These are phyloP conservation scores for Pulveroboletus sp. DNA, from an alignment of 768 basidiomycete species.

Conservation along the genomic window DNA sequence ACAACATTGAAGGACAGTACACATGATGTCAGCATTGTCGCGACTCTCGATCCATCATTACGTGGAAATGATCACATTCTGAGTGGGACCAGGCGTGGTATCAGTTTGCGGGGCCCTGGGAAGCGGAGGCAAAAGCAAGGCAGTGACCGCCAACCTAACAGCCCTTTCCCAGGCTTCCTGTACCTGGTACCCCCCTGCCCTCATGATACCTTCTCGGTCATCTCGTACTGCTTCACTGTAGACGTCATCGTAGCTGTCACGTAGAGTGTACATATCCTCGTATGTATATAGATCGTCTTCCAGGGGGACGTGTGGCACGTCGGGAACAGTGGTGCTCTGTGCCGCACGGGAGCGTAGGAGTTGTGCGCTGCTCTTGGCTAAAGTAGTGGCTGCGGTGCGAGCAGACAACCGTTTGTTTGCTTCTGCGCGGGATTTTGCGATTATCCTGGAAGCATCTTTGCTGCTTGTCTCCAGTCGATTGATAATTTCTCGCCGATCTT, in stretches of 20 bases:
- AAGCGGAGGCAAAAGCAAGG: constrained; percentile 60
- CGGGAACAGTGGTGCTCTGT: constrained; percentile 64
- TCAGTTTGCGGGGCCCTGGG: constrained; percentile 25
- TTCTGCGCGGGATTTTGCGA: constrained; percentile 66
- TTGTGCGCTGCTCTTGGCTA: constrained; percentile 45
- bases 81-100: constrained; percentile 13
- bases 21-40: no score
- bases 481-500: constrained; percentile 70
- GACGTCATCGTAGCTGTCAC: constrained; percentile 65
- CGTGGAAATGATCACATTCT: constrained; percentile 46
- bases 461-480: constrained; percentile 78
- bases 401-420: constrained; percentile 61
- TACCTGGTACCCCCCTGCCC: constrained; percentile 77
- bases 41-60: constrained; percentile 20
- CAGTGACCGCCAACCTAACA: constrained; percentile 68
- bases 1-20: no score
- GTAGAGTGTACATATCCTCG: constrained; percentile 61
- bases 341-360: constrained; percentile 62
- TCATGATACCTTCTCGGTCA: constrained; percentile 76
- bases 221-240: constrained; percentile 73
- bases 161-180: constrained; percentile 88
- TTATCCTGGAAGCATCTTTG: constrained; percentile 65
- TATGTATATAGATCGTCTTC: constrained; percentile 76
- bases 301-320: constrained; percentile 76
- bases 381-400: constrained; percentile 43